Evolutionary conservation across 1,284 basidiomycete species (phyloP).

Genomic region (Malassezia psittaci): DNA sequence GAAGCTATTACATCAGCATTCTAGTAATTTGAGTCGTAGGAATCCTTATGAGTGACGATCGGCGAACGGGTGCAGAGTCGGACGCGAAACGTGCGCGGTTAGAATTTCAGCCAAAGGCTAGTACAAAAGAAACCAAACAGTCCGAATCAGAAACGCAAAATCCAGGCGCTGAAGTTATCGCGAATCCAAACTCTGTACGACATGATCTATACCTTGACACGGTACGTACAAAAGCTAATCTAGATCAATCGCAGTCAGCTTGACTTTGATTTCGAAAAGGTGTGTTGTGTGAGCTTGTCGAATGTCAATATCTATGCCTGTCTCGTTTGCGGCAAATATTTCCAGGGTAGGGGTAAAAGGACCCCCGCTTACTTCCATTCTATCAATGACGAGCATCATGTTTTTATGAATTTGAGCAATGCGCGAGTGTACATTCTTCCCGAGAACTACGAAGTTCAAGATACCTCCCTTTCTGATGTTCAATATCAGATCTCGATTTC

Average conservation of each 20-base stretch:
- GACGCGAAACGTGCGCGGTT: too few species aligned
- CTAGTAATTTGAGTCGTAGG: too few species aligned
- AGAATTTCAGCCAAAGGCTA: too few species aligned
- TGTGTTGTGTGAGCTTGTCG: conserved; percentile 88
- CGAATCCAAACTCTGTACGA: not conserved
- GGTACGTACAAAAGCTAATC: not conserved
- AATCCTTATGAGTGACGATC: too few species aligned
- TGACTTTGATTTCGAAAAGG: conserved; percentile 98
- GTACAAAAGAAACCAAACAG: too few species aligned
- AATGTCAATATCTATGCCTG: conserved; percentile 98
- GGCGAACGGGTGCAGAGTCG: too few species aligned
- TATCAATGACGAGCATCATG: conserved; percentile 94
- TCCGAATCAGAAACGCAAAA: too few species aligned
- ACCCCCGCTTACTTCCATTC: conserved; percentile 94
- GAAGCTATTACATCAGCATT: too few species aligned
- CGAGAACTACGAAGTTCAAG: conserved; percentile 87
- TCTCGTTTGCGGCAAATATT: conserved; percentile 96
- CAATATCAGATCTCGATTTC: conserved; percentile 76
- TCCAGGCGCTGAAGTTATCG: too few species aligned
- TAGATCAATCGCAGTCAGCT: conserved; percentile 52
- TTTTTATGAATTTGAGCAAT: conserved; percentile 89
- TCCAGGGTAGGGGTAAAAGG: conserved; percentile 84
- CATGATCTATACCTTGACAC: conserved; percentile 88
- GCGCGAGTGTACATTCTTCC: conserved; percentile 96
- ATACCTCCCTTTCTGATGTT: conserved; percentile 90